Base-by-base conservation (phyloP, 2,329 filamentous ascomycete species). In the Plectosphaerella sp. region DNA sequence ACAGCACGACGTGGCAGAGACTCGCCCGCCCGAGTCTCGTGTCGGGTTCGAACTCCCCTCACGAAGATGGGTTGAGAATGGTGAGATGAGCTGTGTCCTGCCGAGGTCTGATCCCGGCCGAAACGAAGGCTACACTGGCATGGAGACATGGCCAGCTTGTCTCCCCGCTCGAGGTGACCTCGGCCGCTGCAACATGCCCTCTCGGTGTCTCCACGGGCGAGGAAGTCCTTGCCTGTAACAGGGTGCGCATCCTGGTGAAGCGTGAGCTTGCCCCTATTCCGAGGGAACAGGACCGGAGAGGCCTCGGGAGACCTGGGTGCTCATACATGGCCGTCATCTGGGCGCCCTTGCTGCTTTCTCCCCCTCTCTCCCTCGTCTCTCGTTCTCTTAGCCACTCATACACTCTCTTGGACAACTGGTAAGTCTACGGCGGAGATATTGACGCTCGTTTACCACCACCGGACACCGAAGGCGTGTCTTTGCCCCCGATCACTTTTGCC, bases 71-170 rank as follows among this genome's bases (percentile, higher is more conserved):
- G 28, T 33, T 7, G 28, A 33, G 8, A 12, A 33, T 10, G 28
- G 11, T 7, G 28, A 33, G 28, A 33, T 33, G 28, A 33, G 28
- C 28, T 33, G 28, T 33, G 11, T 33, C 28, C 28, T 33, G 8
- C 28, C 28, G 28, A 10, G 28, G 28, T 7, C 28, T 33, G 8
- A 7, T 33, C 28, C 28, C 28, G 28, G 28, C 28, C 28, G 28
- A 33, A 33, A 3, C 28, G 28, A 33, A 33, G 28, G 28, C 28
- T 33, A 33, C 28, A 33, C 28, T 33, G 28, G 28, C 28, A 33
- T 33, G 28, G 28, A 33, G 39, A n/a, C n/a, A 42, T 42, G 39
- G 49, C 56, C 59, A 55, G 59, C 45, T 41, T 55, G 53, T 58
- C 37, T 39, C 16, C 37, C 37, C 37, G 37, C 16, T 18, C 37